These are phyloP conservation scores for Zymoseptoria pseudotritici DNA, from an alignment of 2,329 filamentous ascomycete genomes.

Conservation along the genomic window DNA sequence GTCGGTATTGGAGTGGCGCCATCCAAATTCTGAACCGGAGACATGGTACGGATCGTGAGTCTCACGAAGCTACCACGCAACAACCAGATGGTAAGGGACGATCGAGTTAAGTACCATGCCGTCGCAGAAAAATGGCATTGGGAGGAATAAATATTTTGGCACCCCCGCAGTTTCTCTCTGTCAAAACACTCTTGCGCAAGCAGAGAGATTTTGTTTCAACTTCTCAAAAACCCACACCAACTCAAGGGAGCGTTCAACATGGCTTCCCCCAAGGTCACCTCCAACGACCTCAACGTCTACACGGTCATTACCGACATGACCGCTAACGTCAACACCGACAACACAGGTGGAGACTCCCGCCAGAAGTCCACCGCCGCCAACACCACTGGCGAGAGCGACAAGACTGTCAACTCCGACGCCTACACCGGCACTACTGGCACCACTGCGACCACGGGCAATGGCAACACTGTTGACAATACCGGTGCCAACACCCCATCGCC, in stretches of 20 bases:
- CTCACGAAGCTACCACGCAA: neutral
- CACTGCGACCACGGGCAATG: no score
- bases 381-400: neutral
- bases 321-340: constrained; percentile 8
- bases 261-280: neutral
- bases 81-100: neutral
- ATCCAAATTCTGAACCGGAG: neutral
- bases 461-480: no score
- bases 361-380: neutral
- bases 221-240: neutral
- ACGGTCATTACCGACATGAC: neutral
- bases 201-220: neutral
- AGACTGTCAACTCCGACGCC: neutral
- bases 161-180: neutral
- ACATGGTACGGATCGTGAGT: neutral
- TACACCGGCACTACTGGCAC: neutral
- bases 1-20: neutral
- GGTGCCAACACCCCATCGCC: no score
- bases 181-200: neutral
- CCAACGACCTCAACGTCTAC: neutral
- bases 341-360: neutral
- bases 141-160: neutral
- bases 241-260: neutral
- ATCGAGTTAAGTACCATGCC: neutral
- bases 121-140: neutral